phyloP scores from a whole-genome alignment of 257 asterid species.

The Euphrasia confusa region DNA sequence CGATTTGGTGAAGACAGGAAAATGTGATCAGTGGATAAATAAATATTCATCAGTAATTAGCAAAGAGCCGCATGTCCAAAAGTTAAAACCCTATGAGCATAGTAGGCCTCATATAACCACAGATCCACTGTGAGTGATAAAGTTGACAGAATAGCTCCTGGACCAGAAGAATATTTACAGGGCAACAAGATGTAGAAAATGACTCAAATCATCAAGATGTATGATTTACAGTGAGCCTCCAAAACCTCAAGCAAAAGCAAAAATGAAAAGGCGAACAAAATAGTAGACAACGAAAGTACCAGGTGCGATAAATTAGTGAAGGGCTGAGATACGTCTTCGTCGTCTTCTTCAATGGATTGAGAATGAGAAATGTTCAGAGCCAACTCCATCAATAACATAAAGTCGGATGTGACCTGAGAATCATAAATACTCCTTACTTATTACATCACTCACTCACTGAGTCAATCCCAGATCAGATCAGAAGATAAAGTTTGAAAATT shows the following conservation, averaged over 20 bases:
- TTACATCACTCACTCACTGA: no score
- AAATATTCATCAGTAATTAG: constrained; percentile 4
- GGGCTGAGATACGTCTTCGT: constrained; percentile 32
- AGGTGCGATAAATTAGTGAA: constrained; percentile 33
- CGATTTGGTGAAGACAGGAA: constrained; percentile 3
- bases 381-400: constrained; percentile 65
- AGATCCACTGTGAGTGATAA: background rate
- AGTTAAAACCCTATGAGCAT: background rate
- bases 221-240: background rate
- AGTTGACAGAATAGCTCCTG: background rate
- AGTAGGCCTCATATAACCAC: constrained; percentile 1
- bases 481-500: background rate
- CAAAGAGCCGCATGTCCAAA: constrained; percentile 10
- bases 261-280: background rate
- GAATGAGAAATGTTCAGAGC: constrained; percentile 35
- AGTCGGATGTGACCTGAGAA: constrained; percentile 58
- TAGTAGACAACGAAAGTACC: constrained; percentile 27
- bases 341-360: constrained; percentile 15
- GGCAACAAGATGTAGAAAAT: background rate
- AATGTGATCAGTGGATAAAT: background rate
- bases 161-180: background rate
- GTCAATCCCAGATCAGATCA: constrained; percentile 9
- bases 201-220: background rate
- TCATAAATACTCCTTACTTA: background rate
- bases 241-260: background rate